Evolutionary conservation across 345 rosid species (phyloP).

Genomic region (Zanthoxylum bungeanum): DNA sequence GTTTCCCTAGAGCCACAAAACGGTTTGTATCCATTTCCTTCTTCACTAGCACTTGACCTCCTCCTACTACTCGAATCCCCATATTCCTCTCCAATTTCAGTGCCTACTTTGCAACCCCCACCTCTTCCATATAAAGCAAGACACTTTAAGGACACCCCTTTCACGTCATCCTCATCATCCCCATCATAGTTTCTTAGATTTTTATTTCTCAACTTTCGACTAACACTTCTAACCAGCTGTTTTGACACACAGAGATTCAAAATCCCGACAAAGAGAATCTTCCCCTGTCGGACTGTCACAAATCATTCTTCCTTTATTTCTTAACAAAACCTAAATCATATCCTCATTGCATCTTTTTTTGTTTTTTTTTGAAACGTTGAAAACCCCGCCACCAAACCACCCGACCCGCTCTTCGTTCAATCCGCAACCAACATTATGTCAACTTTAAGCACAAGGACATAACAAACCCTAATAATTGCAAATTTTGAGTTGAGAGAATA

Average conservation of each 20-base stretch:
- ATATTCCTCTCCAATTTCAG: conserved; percentile 72
- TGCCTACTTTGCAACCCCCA: conserved; percentile 95
- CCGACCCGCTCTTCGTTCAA: not conserved
- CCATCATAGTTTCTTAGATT: conserved; percentile 37
- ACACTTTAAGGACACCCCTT: conserved; percentile 62
- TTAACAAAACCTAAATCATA: conserved; percentile 9
- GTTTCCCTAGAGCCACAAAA: conserved; percentile 70
- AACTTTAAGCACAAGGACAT: not conserved
- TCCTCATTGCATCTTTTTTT: conserved; percentile 19
- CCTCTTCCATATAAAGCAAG: conserved; percentile 69
- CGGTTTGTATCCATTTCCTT: conserved; percentile 53
- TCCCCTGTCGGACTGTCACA: conserved; percentile 48
- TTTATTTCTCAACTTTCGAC: conserved; percentile 73
- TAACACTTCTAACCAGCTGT: conserved; percentile 70
- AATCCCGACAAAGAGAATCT: conserved; percentile 53
- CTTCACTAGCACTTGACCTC: conserved; percentile 81
- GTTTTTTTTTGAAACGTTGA: too few relatives aligned
- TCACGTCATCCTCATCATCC: conserved; percentile 49
- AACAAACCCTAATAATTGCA: not conserved
- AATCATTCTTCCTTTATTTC: conserved; percentile 34
- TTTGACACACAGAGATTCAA: conserved; percentile 69
- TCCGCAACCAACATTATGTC: not conserved
- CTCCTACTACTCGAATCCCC: conserved; percentile 74
- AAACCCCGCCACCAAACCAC: too few relatives aligned
- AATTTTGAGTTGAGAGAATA: not conserved